Evolutionary conservation across 208 protist genomes (phyloP).

Genomic region (Porcisia hertigi): DNA sequence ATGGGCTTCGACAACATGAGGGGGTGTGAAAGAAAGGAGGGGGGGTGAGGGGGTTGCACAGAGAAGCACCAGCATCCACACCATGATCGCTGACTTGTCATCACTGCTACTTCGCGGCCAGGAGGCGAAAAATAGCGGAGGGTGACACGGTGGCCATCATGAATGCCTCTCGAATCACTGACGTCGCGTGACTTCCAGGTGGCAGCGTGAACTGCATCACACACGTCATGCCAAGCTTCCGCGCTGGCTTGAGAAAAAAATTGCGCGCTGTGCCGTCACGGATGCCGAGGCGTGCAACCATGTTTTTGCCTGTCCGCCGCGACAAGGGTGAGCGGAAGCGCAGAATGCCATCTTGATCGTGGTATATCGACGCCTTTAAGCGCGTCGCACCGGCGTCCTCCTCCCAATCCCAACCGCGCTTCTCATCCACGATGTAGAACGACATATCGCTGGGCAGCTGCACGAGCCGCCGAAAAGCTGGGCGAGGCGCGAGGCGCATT

Average conservation of each 20-base stretch:
- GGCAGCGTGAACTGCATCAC: constrained; percentile 67
- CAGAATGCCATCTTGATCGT: constrained; percentile 75
- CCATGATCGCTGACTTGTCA: not conserved
- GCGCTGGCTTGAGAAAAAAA: constrained; percentile 75
- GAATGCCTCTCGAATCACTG: constrained; percentile 72
- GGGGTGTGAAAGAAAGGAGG: no score
- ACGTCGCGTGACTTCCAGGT: constrained; percentile 63
- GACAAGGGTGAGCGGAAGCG: constrained; percentile 71
- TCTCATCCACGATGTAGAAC: constrained; percentile 69
- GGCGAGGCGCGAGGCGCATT: constrained; percentile 56
- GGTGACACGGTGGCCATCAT: constrained; percentile 72
- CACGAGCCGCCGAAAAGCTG: constrained; percentile 66
- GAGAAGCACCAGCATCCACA: not conserved
- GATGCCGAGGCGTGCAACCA: constrained; percentile 66
- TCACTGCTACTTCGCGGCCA: constrained; percentile 6
- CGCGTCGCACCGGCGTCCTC: constrained; percentile 30
- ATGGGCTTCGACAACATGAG: no score
- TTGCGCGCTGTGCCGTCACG: constrained; percentile 50
- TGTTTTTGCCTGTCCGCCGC: constrained; percentile 44
- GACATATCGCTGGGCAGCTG: constrained; percentile 31
- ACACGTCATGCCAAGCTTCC: constrained; percentile 68
- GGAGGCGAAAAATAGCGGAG: constrained; percentile 51
- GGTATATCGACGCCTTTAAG: constrained; percentile 53
- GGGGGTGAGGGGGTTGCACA: not conserved
- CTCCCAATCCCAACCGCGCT: constrained; percentile 79